Conservation (phyloP, 495 filamentous ascomycete genomes). For the Haplographium delicatum region DNA sequence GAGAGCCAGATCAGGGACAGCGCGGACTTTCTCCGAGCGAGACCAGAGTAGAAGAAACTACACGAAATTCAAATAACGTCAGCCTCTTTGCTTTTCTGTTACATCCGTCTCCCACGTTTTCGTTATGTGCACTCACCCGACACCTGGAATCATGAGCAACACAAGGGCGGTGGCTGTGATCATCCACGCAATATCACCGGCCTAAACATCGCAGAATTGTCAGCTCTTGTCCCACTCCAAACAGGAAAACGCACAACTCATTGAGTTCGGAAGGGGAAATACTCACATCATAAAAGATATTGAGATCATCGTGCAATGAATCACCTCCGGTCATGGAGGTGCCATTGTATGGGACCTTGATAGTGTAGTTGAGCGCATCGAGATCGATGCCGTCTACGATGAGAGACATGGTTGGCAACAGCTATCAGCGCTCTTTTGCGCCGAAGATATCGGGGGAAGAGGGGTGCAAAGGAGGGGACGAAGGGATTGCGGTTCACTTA, state of each 20-base stretch:
- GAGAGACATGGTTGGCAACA: slow-evolving; percentile 15
- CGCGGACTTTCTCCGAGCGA: slow-evolving; percentile 91
- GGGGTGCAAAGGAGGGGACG: slow-evolving; percentile 6
- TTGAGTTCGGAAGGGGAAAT: neutral
- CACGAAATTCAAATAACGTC: slow-evolving; percentile 18
- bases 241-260: too few relatives aligned
- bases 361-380: slow-evolving; percentile 41
- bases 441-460: slow-evolving; percentile 9
- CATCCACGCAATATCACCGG: slow-evolving; percentile 91
- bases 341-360: slow-evolving; percentile 54
- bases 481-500: slow-evolving; percentile 13
- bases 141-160: slow-evolving; percentile 95
- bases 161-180: slow-evolving; percentile 84
- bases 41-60: slow-evolving; percentile 97
- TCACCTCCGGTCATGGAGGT: slow-evolving; percentile 64
- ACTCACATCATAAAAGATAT: slow-evolving; percentile 73
- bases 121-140: slow-evolving; percentile 48
- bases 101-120: slow-evolving; percentile 20
- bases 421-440: neutral
- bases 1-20: slow-evolving; percentile 95
- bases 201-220: slow-evolving; percentile 40
- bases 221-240: too few relatives aligned
- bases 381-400: slow-evolving; percentile 31
- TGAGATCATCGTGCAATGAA: slow-evolving; percentile 67
- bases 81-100: slow-evolving; percentile 11